Percentiles rank a stretch among this genome's conserved stretches.
These are phyloP conservation scores for Ricinus communis DNA, from an alignment of 345 rosid genomes.

Conservation along the genomic window DNA sequence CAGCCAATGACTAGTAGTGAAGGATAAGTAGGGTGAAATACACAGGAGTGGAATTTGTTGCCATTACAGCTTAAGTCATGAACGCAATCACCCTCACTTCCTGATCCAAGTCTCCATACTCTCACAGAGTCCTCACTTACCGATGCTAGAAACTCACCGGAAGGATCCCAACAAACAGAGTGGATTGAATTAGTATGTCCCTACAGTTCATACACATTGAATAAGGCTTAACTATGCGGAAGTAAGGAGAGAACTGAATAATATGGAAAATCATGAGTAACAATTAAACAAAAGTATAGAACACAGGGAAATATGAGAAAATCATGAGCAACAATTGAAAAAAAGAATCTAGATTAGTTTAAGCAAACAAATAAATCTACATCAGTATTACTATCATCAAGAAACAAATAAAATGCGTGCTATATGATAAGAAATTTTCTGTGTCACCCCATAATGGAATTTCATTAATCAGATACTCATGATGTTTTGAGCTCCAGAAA, in stretches of 20 bases:
- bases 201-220: constrained; percentile 34
- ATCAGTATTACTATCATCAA: not conserved
- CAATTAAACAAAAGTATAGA: not conserved
- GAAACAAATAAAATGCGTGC: not conserved
- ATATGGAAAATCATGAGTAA: not conserved
- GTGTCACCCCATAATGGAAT: too few species aligned
- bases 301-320: not conserved
- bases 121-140: constrained; percentile 91
- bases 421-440: not conserved
- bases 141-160: constrained; percentile 81
- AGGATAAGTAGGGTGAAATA: constrained; percentile 75
- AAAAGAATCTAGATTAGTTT: not conserved
- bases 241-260: not conserved
- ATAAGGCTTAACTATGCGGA: not conserved
- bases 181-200: constrained; percentile 75
- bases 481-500: not conserved
- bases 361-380: not conserved
- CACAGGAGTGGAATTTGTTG: constrained; percentile 81
- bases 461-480: not conserved
- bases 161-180: constrained; percentile 90
- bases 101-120: constrained; percentile 88
- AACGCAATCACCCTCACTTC: constrained; percentile 83
- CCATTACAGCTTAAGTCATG: constrained; percentile 90
- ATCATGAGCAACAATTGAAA: not conserved
- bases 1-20: constrained; percentile 85